These are phyloP conservation scores for Jasminum sambac DNA, from an alignment of 257 asterid genomes.

Conservation along the genomic window DNA sequence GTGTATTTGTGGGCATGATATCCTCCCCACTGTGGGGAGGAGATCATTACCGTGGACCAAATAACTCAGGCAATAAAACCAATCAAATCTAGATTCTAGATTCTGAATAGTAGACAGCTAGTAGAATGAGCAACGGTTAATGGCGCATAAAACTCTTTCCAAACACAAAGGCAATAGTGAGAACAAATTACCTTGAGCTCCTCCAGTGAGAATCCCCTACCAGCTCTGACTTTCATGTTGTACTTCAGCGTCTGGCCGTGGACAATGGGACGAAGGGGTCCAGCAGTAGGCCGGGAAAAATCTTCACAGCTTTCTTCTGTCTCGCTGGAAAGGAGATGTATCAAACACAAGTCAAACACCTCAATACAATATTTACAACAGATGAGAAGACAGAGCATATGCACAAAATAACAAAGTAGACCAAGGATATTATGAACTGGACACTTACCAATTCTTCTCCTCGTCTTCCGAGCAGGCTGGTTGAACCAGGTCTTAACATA, in stretches of 20 bases:
- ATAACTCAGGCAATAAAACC: too few relatives aligned
- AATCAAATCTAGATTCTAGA: too few relatives aligned
- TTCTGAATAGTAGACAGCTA: too few relatives aligned
- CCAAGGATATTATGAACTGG: neutral
- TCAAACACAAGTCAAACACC: neutral
- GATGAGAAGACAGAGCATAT: too few relatives aligned
- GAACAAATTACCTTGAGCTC: conserved; percentile 57
- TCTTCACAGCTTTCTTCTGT: conserved; percentile 68
- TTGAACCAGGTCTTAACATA: conserved; percentile 80
- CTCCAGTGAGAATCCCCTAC: conserved; percentile 69
- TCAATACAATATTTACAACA: neutral
- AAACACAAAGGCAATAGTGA: neutral
- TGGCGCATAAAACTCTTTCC: too few relatives aligned
- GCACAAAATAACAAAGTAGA: neutral
- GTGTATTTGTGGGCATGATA: too few relatives aligned
- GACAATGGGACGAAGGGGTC: conserved; percentile 72
- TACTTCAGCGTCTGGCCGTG: conserved; percentile 73
- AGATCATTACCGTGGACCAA: too few relatives aligned
- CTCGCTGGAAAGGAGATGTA: conserved; percentile 47
- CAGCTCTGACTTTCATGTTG: conserved; percentile 77
- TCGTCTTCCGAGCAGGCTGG: conserved; percentile 81
- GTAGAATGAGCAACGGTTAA: too few relatives aligned
- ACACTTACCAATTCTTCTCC: conserved; percentile 59
- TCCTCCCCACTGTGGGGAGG: too few relatives aligned
- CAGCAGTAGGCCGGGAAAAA: conserved; percentile 79